phyloP scores from a whole-genome alignment of 208 protist genomes.

The Leishmania martiniquensis region DNA sequence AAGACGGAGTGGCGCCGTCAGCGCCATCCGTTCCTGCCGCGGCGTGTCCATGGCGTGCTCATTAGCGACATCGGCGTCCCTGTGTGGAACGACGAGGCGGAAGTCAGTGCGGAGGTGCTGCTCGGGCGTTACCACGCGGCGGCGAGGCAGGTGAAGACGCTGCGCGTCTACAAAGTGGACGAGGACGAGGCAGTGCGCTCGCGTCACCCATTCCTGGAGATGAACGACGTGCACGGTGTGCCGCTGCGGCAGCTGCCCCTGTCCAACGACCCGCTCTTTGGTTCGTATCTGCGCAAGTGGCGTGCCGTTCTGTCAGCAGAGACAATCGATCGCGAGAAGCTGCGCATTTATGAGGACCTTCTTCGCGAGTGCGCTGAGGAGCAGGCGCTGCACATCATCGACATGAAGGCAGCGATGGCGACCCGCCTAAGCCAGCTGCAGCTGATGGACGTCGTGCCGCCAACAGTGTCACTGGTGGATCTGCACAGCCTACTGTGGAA shows the following conservation, averaged over 20 bases:
- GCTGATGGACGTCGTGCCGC: conserved; percentile 10
- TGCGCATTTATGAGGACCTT: conserved; percentile 69
- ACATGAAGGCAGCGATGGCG: conserved; percentile 20
- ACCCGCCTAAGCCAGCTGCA: conserved; percentile 14
- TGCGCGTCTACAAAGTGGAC: conserved; percentile 41
- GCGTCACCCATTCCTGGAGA: conserved; percentile 70
- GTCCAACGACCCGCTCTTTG: conserved; percentile 31
- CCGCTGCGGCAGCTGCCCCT: conserved; percentile 56
- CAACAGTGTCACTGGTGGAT: conserved; percentile 15
- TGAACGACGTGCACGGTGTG: conserved; percentile 54
- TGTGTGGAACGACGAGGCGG: conserved; percentile 11
- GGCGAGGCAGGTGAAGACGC: conserved; percentile 12
- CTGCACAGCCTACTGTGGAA: conserved; percentile 21
- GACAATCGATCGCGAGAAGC: conserved; percentile 51
- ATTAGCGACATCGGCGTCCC: conserved; percentile 42
- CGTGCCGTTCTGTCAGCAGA: conserved; percentile 40
- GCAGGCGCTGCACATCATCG: conserved; percentile 28
- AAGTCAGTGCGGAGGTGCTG: conserved; percentile 26
- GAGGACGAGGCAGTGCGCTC: conserved; percentile 70
- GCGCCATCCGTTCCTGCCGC: conserved; percentile 37
- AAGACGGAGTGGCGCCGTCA: conserved; percentile 21
- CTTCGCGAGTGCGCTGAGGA: conserved; percentile 57
- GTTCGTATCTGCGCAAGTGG: conserved; percentile 50
- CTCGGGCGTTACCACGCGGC: conserved; percentile 19
- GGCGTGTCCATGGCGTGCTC: conserved; percentile 47